These are phyloP conservation scores for Fusarium gaditjirri DNA, from an alignment of 2,329 filamentous ascomycete species.

Conservation along the genomic window DNA sequence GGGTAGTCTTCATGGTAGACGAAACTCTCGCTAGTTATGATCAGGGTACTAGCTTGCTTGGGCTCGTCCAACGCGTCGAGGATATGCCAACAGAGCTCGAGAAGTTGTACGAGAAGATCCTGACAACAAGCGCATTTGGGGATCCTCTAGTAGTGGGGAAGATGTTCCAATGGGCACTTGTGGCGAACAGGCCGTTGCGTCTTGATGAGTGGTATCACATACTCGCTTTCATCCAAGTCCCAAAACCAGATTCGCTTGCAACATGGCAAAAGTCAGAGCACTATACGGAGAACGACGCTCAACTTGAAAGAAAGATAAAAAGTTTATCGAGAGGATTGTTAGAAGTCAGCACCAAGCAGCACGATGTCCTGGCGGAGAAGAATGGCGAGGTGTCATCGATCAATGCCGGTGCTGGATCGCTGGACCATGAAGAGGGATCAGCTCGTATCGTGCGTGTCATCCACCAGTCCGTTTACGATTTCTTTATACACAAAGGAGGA, in stretches of 20 bases:
- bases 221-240: constrained; percentile 8
- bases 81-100: background rate
- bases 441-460: constrained; percentile 17
- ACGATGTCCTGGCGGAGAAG: background rate
- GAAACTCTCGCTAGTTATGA: constrained; percentile 5
- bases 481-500: background rate
- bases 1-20: constrained; percentile 18
- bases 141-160: background rate
- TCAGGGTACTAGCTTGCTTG: background rate
- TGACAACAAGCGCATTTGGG: accelerated
- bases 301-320: constrained; percentile 25
- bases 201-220: constrained; percentile 34
- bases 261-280: constrained; percentile 4
- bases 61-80: background rate
- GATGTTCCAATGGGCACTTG: constrained; percentile 23
- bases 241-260: background rate
- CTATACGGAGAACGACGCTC: constrained; percentile 6
- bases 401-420: constrained; percentile 12
- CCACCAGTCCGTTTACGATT: constrained; percentile 20
- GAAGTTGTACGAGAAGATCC: background rate
- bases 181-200: background rate
- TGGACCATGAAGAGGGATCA: constrained; percentile 17
- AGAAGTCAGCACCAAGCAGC: background rate
- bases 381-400: background rate
- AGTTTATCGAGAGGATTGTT: constrained; percentile 9